phyloP scores from a whole-genome alignment of 805 yeast species.

The Zygoascus ofunaensis region DNA sequence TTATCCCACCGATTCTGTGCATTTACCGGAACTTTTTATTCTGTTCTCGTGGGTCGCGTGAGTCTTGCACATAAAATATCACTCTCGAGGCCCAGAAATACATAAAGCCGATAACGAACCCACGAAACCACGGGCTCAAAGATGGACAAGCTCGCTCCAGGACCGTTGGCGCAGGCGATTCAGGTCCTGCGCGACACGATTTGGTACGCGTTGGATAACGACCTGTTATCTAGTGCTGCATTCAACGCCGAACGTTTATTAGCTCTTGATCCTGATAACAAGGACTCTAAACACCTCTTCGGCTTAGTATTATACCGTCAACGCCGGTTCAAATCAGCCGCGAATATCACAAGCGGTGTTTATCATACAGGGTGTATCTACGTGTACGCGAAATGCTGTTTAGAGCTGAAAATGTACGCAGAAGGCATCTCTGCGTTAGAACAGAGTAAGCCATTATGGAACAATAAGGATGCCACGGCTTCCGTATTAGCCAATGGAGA shows the following conservation, averaged over 20 bases:
- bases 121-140: too few species aligned
- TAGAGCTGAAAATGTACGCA: conserved; percentile 42
- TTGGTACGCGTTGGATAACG: conserved; percentile 65
- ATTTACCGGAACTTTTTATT: too few species aligned
- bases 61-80: too few species aligned
- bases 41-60: too few species aligned
- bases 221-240: conserved; percentile 64
- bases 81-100: too few species aligned
- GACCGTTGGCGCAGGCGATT: not conserved
- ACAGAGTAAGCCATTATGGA: conserved; percentile 13
- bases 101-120: too few species aligned
- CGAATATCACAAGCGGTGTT: conserved; percentile 39
- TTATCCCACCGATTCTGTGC: too few species aligned
- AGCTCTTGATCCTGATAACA: conserved; percentile 48
- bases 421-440: conserved; percentile 54
- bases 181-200: conserved; percentile 36
- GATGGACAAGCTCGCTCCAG: not conserved
- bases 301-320: conserved; percentile 57
- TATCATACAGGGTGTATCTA: conserved; percentile 68
- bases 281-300: conserved; percentile 59
- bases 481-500: not conserved
- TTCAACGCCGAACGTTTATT: conserved; percentile 76
- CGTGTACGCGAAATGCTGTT: conserved; percentile 60
- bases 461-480: not conserved
- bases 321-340: conserved; percentile 51